These are phyloP conservation scores for Boletellus deceptivus DNA, from an alignment of 1,284 basidiomycete genomes.

Conservation along the genomic window DNA sequence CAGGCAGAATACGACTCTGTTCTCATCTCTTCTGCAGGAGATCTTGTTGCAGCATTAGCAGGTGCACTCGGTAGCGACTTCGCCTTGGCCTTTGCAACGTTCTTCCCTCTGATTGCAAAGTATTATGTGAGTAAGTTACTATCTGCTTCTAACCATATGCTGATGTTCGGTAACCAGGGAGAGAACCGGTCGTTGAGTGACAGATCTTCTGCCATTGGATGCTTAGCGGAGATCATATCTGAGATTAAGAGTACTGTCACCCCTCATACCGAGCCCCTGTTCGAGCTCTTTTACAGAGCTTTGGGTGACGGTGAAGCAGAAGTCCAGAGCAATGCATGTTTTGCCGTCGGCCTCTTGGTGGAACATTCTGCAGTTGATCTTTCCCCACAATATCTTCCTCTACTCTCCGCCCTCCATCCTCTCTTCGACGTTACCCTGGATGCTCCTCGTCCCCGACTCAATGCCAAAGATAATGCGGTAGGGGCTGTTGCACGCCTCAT, in stretches of 20 bases:
- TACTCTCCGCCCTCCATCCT: conserved; percentile 81
- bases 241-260: conserved; percentile 90
- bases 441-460: conserved; percentile 62
- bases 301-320: conserved; percentile 86
- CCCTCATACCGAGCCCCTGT: conserved; percentile 80
- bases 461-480: conserved; percentile 94
- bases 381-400: conserved; percentile 75
- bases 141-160: neutral
- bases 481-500: conserved; percentile 92
- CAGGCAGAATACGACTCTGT: conserved; percentile 97
- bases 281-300: conserved; percentile 82
- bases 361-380: conserved; percentile 88
- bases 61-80: conserved; percentile 86
- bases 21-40: conserved; percentile 90
- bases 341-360: conserved; percentile 89
- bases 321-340: conserved; percentile 95
- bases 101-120: conserved; percentile 88
- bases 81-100: conserved; percentile 77
- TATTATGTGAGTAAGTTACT: conserved; percentile 74
- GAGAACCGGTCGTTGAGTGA: conserved; percentile 87
- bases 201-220: conserved; percentile 91
- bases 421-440: conserved; percentile 74
- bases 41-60: conserved; percentile 91
- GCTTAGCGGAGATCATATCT: conserved; percentile 92
- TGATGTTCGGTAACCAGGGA: conserved; percentile 48